These are phyloP conservation scores for Candida albicans DNA, from an alignment of 1,139 yeast genomes.

Conservation along the genomic window DNA sequence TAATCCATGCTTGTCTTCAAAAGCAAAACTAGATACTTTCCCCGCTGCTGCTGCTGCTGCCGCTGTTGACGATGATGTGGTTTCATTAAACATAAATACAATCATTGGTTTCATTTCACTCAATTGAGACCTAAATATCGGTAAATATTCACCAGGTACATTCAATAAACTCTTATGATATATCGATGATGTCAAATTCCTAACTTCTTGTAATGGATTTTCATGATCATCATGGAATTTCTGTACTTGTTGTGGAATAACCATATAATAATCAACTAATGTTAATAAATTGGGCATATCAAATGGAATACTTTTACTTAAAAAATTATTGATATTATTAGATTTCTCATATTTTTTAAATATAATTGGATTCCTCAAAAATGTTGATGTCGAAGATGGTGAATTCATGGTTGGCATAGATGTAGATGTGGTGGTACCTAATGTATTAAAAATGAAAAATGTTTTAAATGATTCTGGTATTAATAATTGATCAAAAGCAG, in stretches of 20 bases:
- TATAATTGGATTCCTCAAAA: conserved; percentile 5
- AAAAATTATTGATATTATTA: conserved; percentile 20
- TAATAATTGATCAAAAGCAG: conserved; percentile 13
- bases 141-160: conserved; percentile 19
- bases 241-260: conserved; percentile 24
- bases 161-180: conserved; percentile 21
- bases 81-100: conserved; percentile 33
- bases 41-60: too few species aligned
- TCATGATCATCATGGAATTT: too few species aligned
- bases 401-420: neutral
- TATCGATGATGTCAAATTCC: conserved; percentile 10
- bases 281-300: conserved; percentile 30
- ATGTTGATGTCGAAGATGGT: neutral
- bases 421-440: neutral
- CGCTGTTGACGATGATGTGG: conserved; percentile 1
- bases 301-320: conserved; percentile 34
- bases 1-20: too few species aligned
- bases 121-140: conserved; percentile 23
- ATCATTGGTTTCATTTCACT: conserved; percentile 29
- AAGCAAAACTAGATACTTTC: too few species aligned
- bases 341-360: conserved; percentile 10
- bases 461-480: conserved; percentile 30
- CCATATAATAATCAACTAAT: conserved; percentile 32
- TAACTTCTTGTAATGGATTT: neutral
- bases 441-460: conserved; percentile 36